These are phyloP conservation scores for Pseudotulostoma volvatum DNA, from an alignment of 495 filamentous ascomycete genomes.

Conservation along the genomic window DNA sequence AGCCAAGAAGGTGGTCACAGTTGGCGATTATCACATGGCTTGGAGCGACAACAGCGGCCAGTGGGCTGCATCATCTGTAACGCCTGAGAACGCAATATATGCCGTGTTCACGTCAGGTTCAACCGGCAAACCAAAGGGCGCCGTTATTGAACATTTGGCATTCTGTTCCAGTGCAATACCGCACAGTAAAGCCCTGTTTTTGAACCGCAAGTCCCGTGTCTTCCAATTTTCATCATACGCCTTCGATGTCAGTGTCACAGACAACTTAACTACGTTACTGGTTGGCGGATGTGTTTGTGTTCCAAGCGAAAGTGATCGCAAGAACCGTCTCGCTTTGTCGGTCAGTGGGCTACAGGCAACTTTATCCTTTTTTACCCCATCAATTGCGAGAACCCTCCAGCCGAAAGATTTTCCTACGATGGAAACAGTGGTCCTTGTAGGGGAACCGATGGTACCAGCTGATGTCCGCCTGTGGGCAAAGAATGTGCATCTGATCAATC, in stretches of 20 bases:
- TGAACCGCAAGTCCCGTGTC: constrained; percentile 5
- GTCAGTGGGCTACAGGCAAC: constrained; percentile 9
- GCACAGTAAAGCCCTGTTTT: background rate
- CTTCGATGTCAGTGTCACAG: constrained; percentile 7
- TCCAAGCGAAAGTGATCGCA: constrained; percentile 9
- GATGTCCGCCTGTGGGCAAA: constrained; percentile 10
- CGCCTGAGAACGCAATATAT: background rate
- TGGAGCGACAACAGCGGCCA: background rate
- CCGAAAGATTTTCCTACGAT: constrained; percentile 10
- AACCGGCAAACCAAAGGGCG: constrained; percentile 27
- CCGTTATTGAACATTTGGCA: constrained; percentile 23
- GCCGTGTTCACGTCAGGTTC: constrained; percentile 16
- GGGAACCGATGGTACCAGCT: constrained; percentile 8
- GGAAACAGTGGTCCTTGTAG: constrained; percentile 11
- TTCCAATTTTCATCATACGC: constrained; percentile 10
- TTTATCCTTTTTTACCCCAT: constrained; percentile 27
- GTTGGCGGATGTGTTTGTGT: constrained; percentile 12
- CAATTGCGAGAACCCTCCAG: no score
- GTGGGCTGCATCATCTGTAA: background rate
- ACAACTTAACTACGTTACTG: constrained; percentile 3
- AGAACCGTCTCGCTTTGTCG: constrained; percentile 10
- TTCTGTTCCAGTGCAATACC: constrained; percentile 9
- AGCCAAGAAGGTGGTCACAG: background rate
- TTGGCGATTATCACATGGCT: background rate
- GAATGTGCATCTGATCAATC: constrained; percentile 9